Evolutionary conservation across 1,139 yeast genomes (phyloP), one percentile per base, ranked within the genome.

Genomic region (Candida dubliniensis): DNA sequence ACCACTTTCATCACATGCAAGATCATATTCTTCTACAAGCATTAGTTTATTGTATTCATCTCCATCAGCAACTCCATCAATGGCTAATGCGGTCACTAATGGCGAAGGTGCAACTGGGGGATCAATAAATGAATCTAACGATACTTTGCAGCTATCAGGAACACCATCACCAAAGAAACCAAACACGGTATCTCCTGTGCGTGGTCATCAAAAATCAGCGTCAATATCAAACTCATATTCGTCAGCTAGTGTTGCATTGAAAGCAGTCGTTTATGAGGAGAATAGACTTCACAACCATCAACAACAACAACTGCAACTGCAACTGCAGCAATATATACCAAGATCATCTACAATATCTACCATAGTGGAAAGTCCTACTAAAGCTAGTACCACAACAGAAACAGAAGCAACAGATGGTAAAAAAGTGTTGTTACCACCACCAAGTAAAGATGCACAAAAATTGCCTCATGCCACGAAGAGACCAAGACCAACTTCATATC

Each of bases 401-500:
- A 18, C 23, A 18, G 23, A 18, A 5, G 5, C 23, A 18, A 18
- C 23, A 18, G 23, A 18, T 18, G 23, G 23, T 18, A 3, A 18
- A 47, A 27, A 53, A 18, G 39, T 48, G 8, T 41, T 56, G 25
- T 45, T 53, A 10, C 49, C 50, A 33, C 49, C 50, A 35, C 47
- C 54, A 13, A 43, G 58, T 9, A 42, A 62, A 45, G 61, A 58
- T 43, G 42, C 67, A 49, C 44, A 56, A 52, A 66, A 67, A 54
- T 62, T 72, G 44, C 77, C 77, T 15, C 74, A 66, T 45, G 62
- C 74, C 10, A 66, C 65, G 40, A 77, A 80, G 60, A 83, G 78
- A 56, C 90, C 88, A 43, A 77, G 95, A 61, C 93, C 95, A 38
- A 85, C 91, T 0, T 84, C 91, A 8, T 86, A 84, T 58, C 91